Conservation (phyloP, 257 asterid genomes). For the Gentiana straminea region DNA sequence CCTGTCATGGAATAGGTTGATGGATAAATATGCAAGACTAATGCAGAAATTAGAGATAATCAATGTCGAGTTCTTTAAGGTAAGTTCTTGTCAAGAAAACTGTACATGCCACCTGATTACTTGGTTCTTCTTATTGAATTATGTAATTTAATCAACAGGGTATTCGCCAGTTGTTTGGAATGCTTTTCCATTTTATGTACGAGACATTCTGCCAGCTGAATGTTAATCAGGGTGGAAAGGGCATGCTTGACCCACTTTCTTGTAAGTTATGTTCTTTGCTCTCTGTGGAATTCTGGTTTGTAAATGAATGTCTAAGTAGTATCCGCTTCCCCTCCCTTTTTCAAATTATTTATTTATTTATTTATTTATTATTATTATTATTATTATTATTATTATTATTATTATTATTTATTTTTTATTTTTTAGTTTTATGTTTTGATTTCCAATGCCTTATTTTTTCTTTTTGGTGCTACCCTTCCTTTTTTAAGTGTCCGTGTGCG, state of each 20-base stretch:
- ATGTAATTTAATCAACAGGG: slow-evolving; percentile 48
- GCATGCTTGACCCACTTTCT: slow-evolving; percentile 37
- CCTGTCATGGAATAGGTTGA: slow-evolving; percentile 43
- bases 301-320: too few species aligned
- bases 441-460: slow-evolving; percentile 7
- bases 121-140: slow-evolving; percentile 5
- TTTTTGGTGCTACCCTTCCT: neutral
- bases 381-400: too few species aligned
- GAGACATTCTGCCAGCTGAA: slow-evolving; percentile 65
- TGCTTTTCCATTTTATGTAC: slow-evolving; percentile 74
- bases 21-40: slow-evolving; percentile 96
- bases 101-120: slow-evolving; percentile 10
- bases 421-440: neutral
- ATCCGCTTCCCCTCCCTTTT: too few species aligned
- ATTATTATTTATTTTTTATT: neutral
- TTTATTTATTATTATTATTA: too few species aligned
- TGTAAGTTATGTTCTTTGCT: slow-evolving; percentile 38
- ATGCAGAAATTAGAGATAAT: slow-evolving; percentile 95
- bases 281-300: neutral
- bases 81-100: slow-evolving; percentile 19
- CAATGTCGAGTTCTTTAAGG: slow-evolving; percentile 90
- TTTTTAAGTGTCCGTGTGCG: slow-evolving; percentile 7
- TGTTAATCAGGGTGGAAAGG: slow-evolving; percentile 54
- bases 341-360: too few species aligned
- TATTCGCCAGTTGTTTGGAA: slow-evolving; percentile 82